Evolutionary conservation across 345 rosid genomes (phyloP).

Genomic region (Cardamine resedifolia): DNA sequence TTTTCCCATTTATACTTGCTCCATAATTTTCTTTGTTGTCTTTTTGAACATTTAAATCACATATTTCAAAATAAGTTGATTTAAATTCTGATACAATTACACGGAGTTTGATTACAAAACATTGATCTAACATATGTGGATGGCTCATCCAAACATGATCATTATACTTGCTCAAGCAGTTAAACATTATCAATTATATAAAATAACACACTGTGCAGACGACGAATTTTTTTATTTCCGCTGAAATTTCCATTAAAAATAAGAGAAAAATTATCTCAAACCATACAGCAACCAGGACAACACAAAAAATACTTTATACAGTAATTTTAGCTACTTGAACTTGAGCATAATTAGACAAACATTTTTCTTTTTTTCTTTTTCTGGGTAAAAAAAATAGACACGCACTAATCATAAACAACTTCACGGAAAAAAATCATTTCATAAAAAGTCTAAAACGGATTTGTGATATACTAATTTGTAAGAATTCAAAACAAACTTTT

Average conservation of each 20-base stretch:
- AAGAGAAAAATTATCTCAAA: no score
- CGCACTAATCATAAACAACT: neutral
- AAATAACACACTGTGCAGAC: no score
- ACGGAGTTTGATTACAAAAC: neutral
- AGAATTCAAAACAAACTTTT: neutral
- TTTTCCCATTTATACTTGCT: conserved; percentile 1
- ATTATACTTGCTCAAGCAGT: neutral
- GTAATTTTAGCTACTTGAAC: no score
- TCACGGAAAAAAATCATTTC: neutral
- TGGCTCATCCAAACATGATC: neutral
- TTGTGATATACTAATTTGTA: neutral
- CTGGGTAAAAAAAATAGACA: no score
- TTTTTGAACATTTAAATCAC: neutral
- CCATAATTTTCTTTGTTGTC: neutral
- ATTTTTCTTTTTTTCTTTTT: no score
- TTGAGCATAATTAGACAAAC: no score
- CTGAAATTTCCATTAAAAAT: no score
- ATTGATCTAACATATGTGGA: neutral
- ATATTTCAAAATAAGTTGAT: neutral
- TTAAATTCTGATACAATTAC: neutral
- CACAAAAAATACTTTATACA: no score
- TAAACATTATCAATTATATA: no score
- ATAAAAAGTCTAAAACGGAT: neutral
- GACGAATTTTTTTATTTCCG: no score
- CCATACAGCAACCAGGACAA: no score